Evolutionary conservation across 805 yeast genomes (phyloP), one percentile per base, ranked within the genome.

Genomic region (Wickerhamiella azyma): DNA sequence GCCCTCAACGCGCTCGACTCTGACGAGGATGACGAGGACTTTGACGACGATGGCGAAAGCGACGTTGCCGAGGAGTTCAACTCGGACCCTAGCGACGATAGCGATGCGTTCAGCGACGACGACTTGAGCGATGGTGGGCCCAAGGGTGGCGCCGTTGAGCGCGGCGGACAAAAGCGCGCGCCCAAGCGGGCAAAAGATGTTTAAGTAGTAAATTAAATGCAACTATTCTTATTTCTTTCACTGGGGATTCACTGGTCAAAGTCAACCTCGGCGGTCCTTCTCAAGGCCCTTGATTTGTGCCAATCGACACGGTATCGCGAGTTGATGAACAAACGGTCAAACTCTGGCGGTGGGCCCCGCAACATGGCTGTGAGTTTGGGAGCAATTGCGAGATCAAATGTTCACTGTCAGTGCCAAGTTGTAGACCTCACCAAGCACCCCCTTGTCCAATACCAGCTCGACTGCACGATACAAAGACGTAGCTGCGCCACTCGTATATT

Each of bases 41-140:
- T 88, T 68, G 70, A 79, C 19, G 74, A 64, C 26, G 72, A 65
- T 30, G 78, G 68, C 5, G 85, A 74, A 37, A 74, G 77, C 33
- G 94, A 83, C 54, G 77, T 78, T 37, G 94, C 88, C 7, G 94
- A 83, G 63, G 96, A 85, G 61, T 84, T 71, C 56, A 89, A 82
- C 57, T 79, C 85, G 10, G 83, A 82, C 55, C 81, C 63, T 6
- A 61, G 51, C 9, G 60, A 21, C 24, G 24, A 51, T 16, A 58
- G 45, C 32, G 53, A 36, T 18, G 53, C 29, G 18, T 50, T 28
- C 36, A 53, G 39, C 36, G 46, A 39, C 24, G 50, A 50, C n/a
- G 56, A 42, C 18, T 52, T 40, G 19, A 41, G 33, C 18, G 54
- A 48, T 26, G 54, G 41, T 19, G n/a, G n/a, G n/a, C 43, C 44